phyloP scores from a whole-genome alignment of 2,329 filamentous ascomycete genomes.

The Aureobasidium uvarum region DNA sequence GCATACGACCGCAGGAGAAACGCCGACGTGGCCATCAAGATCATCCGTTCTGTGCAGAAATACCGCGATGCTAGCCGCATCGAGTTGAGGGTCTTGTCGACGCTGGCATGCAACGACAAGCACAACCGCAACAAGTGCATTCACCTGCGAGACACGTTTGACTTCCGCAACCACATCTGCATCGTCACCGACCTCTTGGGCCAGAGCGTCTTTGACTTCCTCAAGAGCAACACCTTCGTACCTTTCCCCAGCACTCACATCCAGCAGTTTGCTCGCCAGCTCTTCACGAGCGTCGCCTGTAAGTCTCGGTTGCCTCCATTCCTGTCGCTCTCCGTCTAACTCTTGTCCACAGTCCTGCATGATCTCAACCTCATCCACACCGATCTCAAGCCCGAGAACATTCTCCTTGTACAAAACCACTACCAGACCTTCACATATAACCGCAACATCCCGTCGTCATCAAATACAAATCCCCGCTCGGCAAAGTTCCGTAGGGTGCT shows the following conservation, averaged over 20 bases:
- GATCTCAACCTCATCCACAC: constrained; percentile 98
- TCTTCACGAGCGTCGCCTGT: constrained; percentile 99
- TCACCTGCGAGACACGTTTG: constrained; percentile 93
- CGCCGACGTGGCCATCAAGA: constrained; percentile 89
- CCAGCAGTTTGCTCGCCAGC: constrained; percentile 89
- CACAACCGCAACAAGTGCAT: constrained; percentile 96
- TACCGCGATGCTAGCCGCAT: constrained; percentile 96
- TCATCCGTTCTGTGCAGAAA: constrained; percentile 97
- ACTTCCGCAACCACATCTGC: constrained; percentile 96
- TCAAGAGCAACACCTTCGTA: constrained; percentile 92
- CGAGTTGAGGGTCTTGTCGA: constrained; percentile 88
- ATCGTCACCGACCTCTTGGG: constrained; percentile 75
- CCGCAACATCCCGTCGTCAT: constrained; percentile 64
- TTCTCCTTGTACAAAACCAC: constrained; percentile 61
- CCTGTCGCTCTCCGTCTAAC: constrained; percentile 33
- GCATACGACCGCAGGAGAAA: constrained; percentile 76
- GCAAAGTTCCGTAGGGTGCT: constrained; percentile 63
- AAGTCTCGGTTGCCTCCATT: constrained; percentile 45
- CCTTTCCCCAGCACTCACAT: constrained; percentile 99
- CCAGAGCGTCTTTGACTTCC: constrained; percentile 96
- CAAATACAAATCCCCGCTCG: constrained; percentile 56
- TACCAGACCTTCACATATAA: constrained; percentile 70
- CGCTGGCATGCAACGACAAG: constrained; percentile 84
- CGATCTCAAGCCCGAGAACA: constrained; percentile 67
- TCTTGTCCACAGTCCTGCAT: constrained; percentile 67